Base-by-base conservation (phyloP, 352 stramenopile genomes). In the Globisporangium apiculatum region DNA sequence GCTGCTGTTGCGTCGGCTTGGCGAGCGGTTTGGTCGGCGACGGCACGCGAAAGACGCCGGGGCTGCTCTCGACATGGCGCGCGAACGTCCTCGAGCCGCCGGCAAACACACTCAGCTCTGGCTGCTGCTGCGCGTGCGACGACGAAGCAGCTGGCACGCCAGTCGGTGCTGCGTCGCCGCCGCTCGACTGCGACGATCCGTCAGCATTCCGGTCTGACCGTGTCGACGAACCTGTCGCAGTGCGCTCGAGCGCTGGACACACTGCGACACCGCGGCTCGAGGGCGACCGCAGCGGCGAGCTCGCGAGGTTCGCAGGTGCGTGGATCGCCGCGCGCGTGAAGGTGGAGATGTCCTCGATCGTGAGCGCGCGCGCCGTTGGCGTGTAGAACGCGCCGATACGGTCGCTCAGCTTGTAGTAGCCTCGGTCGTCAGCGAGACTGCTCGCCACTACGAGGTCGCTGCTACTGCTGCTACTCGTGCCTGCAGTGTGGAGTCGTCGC, bases 371-470 rank as follows among this genome's bases (percentile, higher is more conserved):
- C 4, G 85, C 79, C 3, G 75, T 83, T 31, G 82, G 71, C 14
- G 85, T 91, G 65, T 94, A 94, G 46, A 71, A 85, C 4, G 75
- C 64, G 43, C 77, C 85, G 40, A 94, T 92, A 7, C 83, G 79
- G 58, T 94, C 85, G 48, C 83, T 94, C n/a, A 89, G 46, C 38
- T 81, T 79, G 56, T 89, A 91, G 60, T 93, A 94, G 3, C 68
- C 67, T 31, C 80, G 68, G 49, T 91, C 84, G 56, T 94, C 79
- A 3, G 75, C 62, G 24, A 65, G 51, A 9, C 55, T 72, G 38
- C 42, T 57, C 12, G 24, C 37, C n/a, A 17, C 36, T 35, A 49
- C 40, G 49, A 36, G 52, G 4, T 59, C 51, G 37, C 58, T 58
- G 37, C 43, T 71, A 3, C 52, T 60, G 9, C 52, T 35, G 18